Base-by-base conservation (phyloP, 129 eudicot species). In the Escallonia rubra region DNA sequence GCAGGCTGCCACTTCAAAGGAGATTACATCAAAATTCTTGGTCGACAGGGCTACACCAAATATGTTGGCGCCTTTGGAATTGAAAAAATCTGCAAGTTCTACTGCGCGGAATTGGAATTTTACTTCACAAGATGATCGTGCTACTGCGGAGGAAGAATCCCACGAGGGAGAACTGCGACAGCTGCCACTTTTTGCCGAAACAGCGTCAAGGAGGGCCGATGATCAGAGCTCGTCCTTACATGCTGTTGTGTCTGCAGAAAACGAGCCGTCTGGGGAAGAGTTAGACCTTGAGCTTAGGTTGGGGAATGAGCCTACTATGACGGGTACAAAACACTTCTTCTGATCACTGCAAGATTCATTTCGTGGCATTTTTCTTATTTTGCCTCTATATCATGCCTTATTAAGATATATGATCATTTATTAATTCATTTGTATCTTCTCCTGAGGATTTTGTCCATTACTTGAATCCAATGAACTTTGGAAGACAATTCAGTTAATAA, bases 261-360 rank as follows among this genome's bases (percentile, higher is more conserved):
- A 15, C 4, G 75, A 56, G 16, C 12, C 57, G 13, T 43, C 44
- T 46, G 69, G 44, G 16, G 39, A 41, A 23, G 70, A 66, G 14
- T 59, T 74, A 57, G 73, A 74, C 54, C 78, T 74, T 66, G 73
- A 74, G 73, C 73, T 74, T 5, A 59, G 78, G 63, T 51, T 74
- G 41, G 78, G 78, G 34, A 56, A 66, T 50, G 72, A 66, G 63
- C 78, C 78, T 56, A 13, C 72, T 39, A 7, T 47, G 10, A 66
- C 50, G 68, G 67, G 63, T 43, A 66, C 62, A 7, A 66, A 63
- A 47, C 66, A 74, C 41, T 74, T 74, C 56, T 66, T 74, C 67
- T 74, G 47, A 59, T 23, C 10, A 43, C 40, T 45, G 6, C 7
- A n/a, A 40, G 49, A 8, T 38, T 8, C 7, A 57, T 54, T 68